Percentiles rank a stretch among this genome's conserved stretches.
Evolutionary conservation across 345 rosid species (phyloP).

Genomic region (Populus euphratica): DNA sequence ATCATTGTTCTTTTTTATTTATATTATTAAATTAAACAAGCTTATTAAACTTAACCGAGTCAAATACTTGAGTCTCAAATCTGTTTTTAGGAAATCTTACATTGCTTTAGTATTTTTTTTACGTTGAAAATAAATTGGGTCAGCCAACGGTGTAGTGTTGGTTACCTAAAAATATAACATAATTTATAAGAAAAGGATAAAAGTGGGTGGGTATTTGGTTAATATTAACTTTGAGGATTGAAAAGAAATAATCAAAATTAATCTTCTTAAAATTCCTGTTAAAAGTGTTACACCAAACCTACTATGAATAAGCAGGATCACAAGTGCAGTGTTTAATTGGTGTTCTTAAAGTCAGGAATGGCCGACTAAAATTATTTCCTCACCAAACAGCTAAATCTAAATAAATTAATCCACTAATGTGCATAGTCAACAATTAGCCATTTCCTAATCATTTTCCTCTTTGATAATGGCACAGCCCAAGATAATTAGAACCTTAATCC

Average conservation of each 20-base stretch:
- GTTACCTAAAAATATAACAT: too few species aligned
- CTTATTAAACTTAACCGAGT: too few species aligned
- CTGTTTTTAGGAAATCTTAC: accelerated
- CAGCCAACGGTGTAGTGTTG: accelerated
- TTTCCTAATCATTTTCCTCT: background rate
- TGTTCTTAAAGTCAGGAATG: background rate
- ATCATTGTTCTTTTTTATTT: too few species aligned
- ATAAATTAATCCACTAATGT: background rate
- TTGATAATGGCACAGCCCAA: background rate
- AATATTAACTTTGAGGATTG: too few species aligned
- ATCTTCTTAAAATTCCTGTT: too few species aligned
- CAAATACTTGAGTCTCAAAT: too few species aligned
- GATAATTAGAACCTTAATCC: background rate
- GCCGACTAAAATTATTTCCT: background rate
- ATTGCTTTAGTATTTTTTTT: too few species aligned
- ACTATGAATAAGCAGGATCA: background rate
- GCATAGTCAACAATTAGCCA: background rate
- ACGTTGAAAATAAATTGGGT: too few species aligned
- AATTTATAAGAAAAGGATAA: too few species aligned
- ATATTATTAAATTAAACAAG: too few species aligned
- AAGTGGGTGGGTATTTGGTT: too few species aligned
- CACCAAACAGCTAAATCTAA: background rate
- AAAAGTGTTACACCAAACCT: background rate
- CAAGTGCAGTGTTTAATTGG: background rate
- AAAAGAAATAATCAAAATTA: too few species aligned